These are phyloP conservation scores for Nothopassalora personata DNA, from an alignment of 2,329 filamentous ascomycete genomes.

Conservation along the genomic window DNA sequence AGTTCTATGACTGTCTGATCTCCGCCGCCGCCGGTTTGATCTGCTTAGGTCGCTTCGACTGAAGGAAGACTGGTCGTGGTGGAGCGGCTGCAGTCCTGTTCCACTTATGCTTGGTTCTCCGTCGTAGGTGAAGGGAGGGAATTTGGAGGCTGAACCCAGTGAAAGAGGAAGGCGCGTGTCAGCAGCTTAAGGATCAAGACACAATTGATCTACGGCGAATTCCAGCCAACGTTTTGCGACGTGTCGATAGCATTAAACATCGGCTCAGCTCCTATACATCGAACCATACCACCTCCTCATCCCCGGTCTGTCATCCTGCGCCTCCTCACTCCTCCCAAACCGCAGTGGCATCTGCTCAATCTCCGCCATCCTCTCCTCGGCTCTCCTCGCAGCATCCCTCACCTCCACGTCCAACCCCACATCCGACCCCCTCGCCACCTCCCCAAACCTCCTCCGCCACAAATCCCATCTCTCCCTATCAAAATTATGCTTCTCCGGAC, in stretches of 20 bases:
- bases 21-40: no score
- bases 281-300: not conserved
- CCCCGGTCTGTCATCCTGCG: not conserved
- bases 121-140: no score
- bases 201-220: no score
- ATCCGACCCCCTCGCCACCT: not conserved
- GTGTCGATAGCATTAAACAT: not conserved
- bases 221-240: no score
- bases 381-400: not conserved
- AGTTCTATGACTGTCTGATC: no score
- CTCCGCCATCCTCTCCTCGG: not conserved
- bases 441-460: not conserved
- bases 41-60: no score
- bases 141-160: no score
- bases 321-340: not conserved
- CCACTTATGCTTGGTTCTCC: no score
- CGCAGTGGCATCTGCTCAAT: not conserved
- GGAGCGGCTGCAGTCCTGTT: no score
- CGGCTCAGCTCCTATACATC: not conserved
- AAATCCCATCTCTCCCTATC: not conserved
- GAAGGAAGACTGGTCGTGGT: no score
- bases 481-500: not conserved
- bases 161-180: no score
- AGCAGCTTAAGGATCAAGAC: no score
- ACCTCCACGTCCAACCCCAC: not conserved